Evolutionary conservation across 345 rosid genomes (phyloP).

Genomic region (Gossypium turneri): DNA sequence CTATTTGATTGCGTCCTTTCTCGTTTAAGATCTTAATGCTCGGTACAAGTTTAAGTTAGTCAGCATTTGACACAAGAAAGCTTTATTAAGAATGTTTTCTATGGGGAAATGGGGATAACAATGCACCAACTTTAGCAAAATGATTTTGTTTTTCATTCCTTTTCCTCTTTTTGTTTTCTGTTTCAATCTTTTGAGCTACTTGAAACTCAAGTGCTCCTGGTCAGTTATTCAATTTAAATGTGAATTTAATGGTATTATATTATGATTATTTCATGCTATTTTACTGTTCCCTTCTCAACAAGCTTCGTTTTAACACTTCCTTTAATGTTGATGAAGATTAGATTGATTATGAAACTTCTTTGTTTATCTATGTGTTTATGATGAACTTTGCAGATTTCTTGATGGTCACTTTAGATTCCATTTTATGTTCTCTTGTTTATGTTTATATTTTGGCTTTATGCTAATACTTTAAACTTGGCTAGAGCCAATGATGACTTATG

Average conservation of each 20-base stretch:
- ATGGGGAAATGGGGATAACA: background rate
- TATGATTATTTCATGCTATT: background rate
- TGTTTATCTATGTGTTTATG: background rate
- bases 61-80: background rate
- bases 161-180: background rate
- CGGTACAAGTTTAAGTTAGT: background rate
- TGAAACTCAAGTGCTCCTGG: background rate
- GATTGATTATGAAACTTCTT: background rate
- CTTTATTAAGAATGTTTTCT: background rate
- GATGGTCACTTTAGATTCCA: background rate
- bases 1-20: background rate
- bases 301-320: background rate
- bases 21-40: background rate
- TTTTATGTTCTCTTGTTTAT: background rate
- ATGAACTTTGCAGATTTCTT: background rate
- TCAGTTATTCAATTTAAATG: background rate
- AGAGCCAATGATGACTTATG: background rate
- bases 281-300: background rate
- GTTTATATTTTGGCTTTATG: background rate
- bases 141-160: background rate
- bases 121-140: background rate
- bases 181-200: background rate
- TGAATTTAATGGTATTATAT: background rate
- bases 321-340: background rate
- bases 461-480: background rate